Evolutionary conservation across 129 eudicot genomes (phyloP).

Genomic region (Helichrysum umbraculigerum): DNA sequence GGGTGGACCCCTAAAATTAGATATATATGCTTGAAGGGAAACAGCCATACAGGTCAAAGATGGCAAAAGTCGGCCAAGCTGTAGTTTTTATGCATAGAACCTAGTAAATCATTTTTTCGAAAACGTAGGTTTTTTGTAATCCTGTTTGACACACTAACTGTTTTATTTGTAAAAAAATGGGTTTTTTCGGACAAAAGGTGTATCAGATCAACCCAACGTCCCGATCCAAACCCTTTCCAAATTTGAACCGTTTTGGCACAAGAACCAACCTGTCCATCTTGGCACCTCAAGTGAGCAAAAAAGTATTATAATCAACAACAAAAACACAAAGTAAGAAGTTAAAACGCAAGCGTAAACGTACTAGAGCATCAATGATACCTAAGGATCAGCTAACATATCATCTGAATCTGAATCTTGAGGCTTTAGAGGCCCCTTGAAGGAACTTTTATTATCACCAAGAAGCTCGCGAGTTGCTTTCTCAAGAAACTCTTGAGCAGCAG

Average conservation of each 20-base stretch:
- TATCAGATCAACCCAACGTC: not conserved
- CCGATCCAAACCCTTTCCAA: not conserved
- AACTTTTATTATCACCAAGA: conserved; percentile 70
- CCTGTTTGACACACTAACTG: not conserved
- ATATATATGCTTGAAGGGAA: too few species aligned
- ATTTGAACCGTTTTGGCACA: too few species aligned
- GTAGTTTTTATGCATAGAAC: not conserved
- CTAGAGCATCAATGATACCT: conserved; percentile 39
- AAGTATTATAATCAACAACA: not conserved
- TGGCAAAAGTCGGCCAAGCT: not conserved
- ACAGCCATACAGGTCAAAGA: not conserved
- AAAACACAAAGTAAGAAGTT: not conserved
- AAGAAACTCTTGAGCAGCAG: conserved; percentile 94
- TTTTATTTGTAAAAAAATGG: not conserved
- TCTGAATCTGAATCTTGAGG: conserved; percentile 60
- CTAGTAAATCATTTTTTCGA: too few species aligned
- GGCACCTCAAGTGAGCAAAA: not conserved
- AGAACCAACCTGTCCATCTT: not conserved
- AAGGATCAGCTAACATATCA: conserved; percentile 31
- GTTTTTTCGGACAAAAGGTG: not conserved
- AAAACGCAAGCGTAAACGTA: conserved; percentile 5
- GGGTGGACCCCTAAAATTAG: too few species aligned
- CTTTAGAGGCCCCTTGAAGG: conserved; percentile 74
- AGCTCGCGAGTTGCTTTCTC: conserved; percentile 93
- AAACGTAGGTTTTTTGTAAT: not conserved